A percentile compares a stretch with the other conserved stretches of the same genome.
Evolutionary conservation across 2,329 filamentous ascomycete species (phyloP).

Genomic region (Hysterium pulicare): DNA sequence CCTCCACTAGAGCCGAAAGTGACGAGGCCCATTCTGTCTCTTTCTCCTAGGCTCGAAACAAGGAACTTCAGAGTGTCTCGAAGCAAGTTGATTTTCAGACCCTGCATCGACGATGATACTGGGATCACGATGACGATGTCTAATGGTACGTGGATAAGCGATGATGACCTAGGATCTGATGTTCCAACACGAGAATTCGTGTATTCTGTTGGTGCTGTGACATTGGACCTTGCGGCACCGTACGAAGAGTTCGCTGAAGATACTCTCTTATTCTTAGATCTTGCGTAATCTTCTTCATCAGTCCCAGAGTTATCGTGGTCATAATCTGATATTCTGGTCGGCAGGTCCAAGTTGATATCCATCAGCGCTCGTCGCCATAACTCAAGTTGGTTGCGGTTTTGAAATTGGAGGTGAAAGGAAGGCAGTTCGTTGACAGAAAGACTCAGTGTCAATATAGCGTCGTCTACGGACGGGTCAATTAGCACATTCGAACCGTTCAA

Average conservation of each 20-base stretch:
- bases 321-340: slow-evolving; percentile 64
- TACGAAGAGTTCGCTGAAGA: slow-evolving; percentile 82
- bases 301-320: slow-evolving; percentile 78
- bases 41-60: slow-evolving; percentile 81
- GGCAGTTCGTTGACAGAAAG: slow-evolving; percentile 89
- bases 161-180: slow-evolving; percentile 43
- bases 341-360: slow-evolving; percentile 67
- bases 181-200: slow-evolving; percentile 58
- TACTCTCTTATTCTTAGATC: slow-evolving; percentile 59
- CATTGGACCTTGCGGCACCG: slow-evolving; percentile 76
- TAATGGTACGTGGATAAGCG: slow-evolving; percentile 79
- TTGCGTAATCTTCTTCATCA: slow-evolving; percentile 82
- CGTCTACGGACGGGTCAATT: slow-evolving; percentile 51
- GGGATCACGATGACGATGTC: slow-evolving; percentile 96
- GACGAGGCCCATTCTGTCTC: slow-evolving; percentile 94
- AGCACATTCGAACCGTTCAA: not conserved
- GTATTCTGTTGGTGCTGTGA: slow-evolving; percentile 89
- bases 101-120: slow-evolving; percentile 97
- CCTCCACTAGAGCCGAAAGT: slow-evolving; percentile 94
- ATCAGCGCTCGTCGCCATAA: slow-evolving; percentile 84
- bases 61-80: slow-evolving; percentile 90
- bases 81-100: slow-evolving; percentile 94
- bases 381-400: slow-evolving; percentile 78
- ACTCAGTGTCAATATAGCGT: slow-evolving; percentile 81
- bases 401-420: slow-evolving; percentile 89